Evolutionary conservation across 768 basidiomycete genomes (phyloP).

Genomic region (Tulasnella sp.): DNA sequence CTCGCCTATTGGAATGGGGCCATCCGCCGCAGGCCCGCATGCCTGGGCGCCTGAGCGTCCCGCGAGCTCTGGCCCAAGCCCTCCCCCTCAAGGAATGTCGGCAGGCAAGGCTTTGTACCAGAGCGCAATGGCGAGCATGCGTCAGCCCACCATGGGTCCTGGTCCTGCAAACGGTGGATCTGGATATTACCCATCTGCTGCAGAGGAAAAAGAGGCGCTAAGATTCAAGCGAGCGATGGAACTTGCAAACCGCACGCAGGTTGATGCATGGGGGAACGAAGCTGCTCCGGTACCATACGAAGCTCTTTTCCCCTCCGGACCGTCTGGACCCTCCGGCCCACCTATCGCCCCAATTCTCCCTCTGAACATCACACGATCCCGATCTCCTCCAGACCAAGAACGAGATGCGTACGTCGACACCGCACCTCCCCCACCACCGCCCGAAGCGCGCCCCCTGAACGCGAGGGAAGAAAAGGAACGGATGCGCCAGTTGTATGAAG

Average conservation of each 20-base stretch:
- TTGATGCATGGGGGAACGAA: constrained; percentile 10
- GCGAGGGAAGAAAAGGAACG: constrained; percentile 60
- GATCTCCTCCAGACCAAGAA: background rate
- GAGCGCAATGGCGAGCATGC: constrained; percentile 24
- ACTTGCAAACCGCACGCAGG: constrained; percentile 43
- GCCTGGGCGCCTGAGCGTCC: background rate
- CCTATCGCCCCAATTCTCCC: background rate
- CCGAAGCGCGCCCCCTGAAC: constrained; percentile 30
- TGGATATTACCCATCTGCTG: constrained; percentile 51
- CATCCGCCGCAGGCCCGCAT: background rate
- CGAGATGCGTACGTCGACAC: background rate
- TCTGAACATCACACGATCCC: constrained; percentile 12
- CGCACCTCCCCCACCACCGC: constrained; percentile 43
- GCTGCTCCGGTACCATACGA: constrained; percentile 59
- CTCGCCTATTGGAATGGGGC: too few relatives aligned
- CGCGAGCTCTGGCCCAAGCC: background rate
- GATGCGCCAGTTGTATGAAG: constrained; percentile 59
- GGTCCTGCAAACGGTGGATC: constrained; percentile 1
- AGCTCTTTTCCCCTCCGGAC: constrained; percentile 47
- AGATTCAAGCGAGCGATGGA: constrained; percentile 67
- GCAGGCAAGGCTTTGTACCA: constrained; percentile 26
- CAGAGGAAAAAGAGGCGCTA: constrained; percentile 70
- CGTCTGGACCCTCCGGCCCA: constrained; percentile 25
- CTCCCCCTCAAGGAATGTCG: constrained; percentile 39
- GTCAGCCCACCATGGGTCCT: background rate